Conservation (phyloP, 176 grass and related monocot species). For the Guadua angustifolia region DNA sequence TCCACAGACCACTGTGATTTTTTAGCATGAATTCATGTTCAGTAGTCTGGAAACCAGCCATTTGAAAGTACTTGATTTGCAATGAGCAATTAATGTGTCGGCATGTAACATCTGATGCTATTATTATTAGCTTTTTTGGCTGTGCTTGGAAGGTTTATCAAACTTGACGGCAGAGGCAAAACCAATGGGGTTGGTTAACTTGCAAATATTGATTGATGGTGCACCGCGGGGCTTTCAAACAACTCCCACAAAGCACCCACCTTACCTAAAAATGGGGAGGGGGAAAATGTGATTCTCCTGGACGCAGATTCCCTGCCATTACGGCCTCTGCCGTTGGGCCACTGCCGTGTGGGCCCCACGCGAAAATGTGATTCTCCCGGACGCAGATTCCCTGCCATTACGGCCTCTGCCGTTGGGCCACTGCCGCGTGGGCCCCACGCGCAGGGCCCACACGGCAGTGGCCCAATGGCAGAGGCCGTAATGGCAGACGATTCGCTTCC, state of each 20-base stretch:
- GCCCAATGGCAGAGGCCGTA: no score
- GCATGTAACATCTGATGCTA: background rate
- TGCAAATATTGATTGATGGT: background rate
- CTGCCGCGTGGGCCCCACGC: no score
- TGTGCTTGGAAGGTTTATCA: slow-evolving; percentile 21
- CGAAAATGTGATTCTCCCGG: no score
- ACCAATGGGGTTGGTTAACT: slow-evolving; percentile 3
- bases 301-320: no score
- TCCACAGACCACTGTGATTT: background rate
- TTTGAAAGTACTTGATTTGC: slow-evolving; percentile 30
- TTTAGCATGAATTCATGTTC: slow-evolving; percentile 6
- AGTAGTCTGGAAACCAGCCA: background rate
- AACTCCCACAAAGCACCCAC: background rate
- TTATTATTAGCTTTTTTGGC: background rate
- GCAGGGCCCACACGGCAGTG: no score
- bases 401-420: no score
- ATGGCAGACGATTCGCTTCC: no score
- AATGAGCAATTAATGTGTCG: background rate
- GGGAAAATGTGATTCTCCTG: background rate
- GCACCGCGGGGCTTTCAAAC: background rate
- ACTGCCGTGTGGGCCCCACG: no score
- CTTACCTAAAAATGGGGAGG: background rate
- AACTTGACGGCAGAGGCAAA: background rate
- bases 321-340: no score
- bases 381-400: no score